phyloP scores from a whole-genome alignment of 345 rosid species.

The Leavenworthia alabamica region DNA sequence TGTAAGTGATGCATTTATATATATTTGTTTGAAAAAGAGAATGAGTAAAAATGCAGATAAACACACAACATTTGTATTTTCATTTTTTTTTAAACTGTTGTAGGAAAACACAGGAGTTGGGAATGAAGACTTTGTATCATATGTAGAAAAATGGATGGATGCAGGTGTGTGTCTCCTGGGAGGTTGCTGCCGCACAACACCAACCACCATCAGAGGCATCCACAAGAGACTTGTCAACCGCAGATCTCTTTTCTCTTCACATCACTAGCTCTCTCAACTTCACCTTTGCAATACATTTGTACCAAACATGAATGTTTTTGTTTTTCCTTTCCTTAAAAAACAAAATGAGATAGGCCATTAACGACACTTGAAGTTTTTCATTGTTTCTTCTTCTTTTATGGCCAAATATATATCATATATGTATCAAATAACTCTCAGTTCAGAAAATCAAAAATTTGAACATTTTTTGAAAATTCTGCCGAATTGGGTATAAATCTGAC shows the following conservation, averaged over 20 bases:
- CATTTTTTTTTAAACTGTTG: too few relatives aligned
- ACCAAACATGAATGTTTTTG: neutral
- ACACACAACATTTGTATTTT: too few relatives aligned
- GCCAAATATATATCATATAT: too few relatives aligned
- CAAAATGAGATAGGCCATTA: too few relatives aligned
- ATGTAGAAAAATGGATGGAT: slow-evolving; percentile 61
- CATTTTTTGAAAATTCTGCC: too few relatives aligned
- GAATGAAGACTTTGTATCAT: slow-evolving; percentile 63
- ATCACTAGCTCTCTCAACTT: neutral
- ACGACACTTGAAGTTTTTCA: too few relatives aligned
- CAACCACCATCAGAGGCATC: slow-evolving; percentile 57
- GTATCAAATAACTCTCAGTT: too few relatives aligned
- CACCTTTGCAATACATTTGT: too few relatives aligned
- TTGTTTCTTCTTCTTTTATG: too few relatives aligned
- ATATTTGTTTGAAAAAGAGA: neutral
- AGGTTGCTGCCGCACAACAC: slow-evolving; percentile 71
- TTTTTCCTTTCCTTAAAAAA: neutral
- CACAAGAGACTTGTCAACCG: slow-evolving; percentile 34
- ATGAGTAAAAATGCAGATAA: neutral
- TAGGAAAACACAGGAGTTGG: slow-evolving; percentile 72
- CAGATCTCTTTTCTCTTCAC: slow-evolving; percentile 19
- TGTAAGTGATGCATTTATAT: slow-evolving; percentile 36
- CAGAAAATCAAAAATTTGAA: too few relatives aligned
- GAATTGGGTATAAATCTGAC: too few relatives aligned
- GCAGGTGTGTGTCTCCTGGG: slow-evolving; percentile 62